Conservation (phyloP, 2,329 filamentous ascomycete genomes). For the Ascochyta rabiei region DNA sequence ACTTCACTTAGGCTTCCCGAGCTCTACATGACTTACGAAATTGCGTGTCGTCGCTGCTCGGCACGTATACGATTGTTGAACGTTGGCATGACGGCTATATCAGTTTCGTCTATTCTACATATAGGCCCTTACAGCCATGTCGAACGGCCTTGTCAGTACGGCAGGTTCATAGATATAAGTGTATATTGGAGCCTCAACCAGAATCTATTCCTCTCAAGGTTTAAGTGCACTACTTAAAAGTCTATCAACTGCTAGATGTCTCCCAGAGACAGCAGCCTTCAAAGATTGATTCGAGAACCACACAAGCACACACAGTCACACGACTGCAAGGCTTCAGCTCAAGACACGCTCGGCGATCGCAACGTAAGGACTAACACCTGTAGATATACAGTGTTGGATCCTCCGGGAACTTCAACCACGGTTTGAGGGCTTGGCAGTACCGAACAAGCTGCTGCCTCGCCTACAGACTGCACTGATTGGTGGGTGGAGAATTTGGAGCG, state of each 20-base stretch:
- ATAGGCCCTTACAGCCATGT: not conserved
- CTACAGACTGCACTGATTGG: not conserved
- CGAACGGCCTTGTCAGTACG: not conserved
- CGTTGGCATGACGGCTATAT: not conserved
- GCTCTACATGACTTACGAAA: not conserved
- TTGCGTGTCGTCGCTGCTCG: no score
- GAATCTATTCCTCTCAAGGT: not conserved
- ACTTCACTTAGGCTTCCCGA: constrained; percentile 37
- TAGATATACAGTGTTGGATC: not conserved
- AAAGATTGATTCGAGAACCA: not conserved
- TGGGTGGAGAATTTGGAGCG: not conserved
- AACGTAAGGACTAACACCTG: not conserved
- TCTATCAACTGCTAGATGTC: not conserved
- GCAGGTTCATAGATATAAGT: not conserved
- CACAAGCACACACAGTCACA: not conserved
- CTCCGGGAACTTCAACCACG: constrained; percentile 2
- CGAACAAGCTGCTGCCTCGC: not conserved
- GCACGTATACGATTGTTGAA: no score
- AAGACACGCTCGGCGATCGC: not conserved
- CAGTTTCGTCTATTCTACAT: not conserved
- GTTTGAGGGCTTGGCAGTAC: constrained; percentile 3
- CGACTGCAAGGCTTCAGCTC: not conserved
- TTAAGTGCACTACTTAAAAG: not conserved
- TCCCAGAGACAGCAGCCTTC: not conserved
- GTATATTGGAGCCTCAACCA: not conserved